Conservation (phyloP, 768 basidiomycete genomes). For the Lentinus tigrinus region DNA sequence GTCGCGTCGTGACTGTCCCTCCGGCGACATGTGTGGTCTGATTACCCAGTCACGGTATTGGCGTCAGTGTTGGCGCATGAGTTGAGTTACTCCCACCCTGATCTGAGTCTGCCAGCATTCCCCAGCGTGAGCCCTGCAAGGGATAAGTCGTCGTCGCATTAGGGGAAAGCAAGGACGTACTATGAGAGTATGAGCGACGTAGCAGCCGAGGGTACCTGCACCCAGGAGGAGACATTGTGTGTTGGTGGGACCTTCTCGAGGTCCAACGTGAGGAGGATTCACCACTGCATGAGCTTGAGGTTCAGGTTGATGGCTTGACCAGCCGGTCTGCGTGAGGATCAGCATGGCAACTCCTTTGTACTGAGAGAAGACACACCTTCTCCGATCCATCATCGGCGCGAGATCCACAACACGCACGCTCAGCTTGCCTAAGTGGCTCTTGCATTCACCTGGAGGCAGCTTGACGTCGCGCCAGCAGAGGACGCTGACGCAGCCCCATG, state of each 20-base stretch:
- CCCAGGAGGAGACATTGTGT: constrained; percentile 87
- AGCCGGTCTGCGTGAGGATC: constrained; percentile 58
- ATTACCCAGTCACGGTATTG: too few relatives aligned
- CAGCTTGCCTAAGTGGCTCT: constrained; percentile 78
- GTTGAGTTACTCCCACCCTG: too few relatives aligned
- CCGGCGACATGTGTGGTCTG: too few relatives aligned
- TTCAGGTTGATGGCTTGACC: constrained; percentile 98
- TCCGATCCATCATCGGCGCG: constrained; percentile 95
- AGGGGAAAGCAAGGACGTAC: constrained; percentile 39
- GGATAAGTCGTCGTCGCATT: neutral
- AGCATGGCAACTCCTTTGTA: neutral
- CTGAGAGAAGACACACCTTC: constrained; percentile 43
- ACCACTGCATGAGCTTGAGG: constrained; percentile 96
- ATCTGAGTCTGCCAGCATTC: too few relatives aligned
- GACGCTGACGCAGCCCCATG: constrained; percentile 54
- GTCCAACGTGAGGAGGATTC: constrained; percentile 86
- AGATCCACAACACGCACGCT: constrained; percentile 87
- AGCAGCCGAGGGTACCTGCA: constrained; percentile 95
- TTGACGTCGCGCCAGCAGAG: constrained; percentile 79
- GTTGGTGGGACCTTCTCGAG: constrained; percentile 80
- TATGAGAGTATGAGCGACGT: constrained; percentile 91
- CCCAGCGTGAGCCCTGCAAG: constrained; percentile 59
- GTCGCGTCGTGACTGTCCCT: too few relatives aligned
- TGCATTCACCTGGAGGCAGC: constrained; percentile 46
- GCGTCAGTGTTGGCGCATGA: too few relatives aligned